These are phyloP conservation scores for Aspergillus ruber DNA, from an alignment of 2,329 filamentous ascomycete genomes.

Conservation along the genomic window DNA sequence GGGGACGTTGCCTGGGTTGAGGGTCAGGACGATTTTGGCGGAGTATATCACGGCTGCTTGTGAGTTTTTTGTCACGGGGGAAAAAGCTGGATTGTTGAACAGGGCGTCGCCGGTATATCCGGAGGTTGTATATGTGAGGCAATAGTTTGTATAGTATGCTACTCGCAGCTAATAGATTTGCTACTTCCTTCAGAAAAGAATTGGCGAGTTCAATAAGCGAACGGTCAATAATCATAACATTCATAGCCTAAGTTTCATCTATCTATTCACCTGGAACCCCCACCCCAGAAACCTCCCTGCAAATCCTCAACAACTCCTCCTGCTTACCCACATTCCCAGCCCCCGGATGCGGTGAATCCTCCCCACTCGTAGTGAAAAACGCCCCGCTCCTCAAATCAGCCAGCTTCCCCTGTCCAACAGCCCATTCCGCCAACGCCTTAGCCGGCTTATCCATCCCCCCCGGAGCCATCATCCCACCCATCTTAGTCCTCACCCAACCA, in stretches of 20 bases:
- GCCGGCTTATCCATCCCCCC: slow-evolving; percentile 44
- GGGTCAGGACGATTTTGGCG: slow-evolving; percentile 8
- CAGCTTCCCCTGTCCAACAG: slow-evolving; percentile 19
- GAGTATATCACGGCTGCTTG: slow-evolving; percentile 14
- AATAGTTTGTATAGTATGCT: too few species aligned
- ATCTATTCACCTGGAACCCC: slow-evolving; percentile 2
- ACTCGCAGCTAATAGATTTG: too few species aligned
- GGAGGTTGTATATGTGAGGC: neutral
- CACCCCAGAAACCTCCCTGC: slow-evolving; percentile 19
- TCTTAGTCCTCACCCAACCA: slow-evolving; percentile 52
- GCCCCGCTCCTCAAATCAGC: slow-evolving; percentile 12
- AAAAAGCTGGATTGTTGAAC: slow-evolving; percentile 8
- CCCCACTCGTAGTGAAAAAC: slow-evolving; percentile 16
- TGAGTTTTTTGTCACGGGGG: slow-evolving; percentile 8
- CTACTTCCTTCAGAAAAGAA: too few species aligned
- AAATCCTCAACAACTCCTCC: slow-evolving; percentile 22
- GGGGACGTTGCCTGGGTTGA: slow-evolving; percentile 9
- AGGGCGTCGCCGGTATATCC: slow-evolving; percentile 12
- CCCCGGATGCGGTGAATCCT: slow-evolving; percentile 16
- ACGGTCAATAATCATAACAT: too few species aligned
- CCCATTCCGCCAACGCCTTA: slow-evolving; percentile 45
- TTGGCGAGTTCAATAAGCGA: too few species aligned
- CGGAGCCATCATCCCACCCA: slow-evolving; percentile 45
- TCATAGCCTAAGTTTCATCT: neutral
- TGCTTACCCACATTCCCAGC: slow-evolving; percentile 22